These are phyloP conservation scores for Wickerhamomyces strasburgensis DNA, from an alignment of 805 yeast species.

Conservation along the genomic window DNA sequence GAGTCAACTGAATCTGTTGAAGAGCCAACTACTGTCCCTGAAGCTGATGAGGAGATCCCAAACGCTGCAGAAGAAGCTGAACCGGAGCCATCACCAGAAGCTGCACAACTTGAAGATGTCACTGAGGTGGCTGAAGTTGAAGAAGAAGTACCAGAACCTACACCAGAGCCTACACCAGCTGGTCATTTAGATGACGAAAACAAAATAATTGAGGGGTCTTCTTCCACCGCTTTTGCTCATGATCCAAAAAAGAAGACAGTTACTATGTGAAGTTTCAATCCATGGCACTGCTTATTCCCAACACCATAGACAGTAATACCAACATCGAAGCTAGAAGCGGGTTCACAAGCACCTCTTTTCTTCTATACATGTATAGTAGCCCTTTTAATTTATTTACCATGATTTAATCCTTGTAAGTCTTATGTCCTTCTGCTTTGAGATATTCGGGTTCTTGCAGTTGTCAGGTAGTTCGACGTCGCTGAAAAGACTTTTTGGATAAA, in stretches of 20 bases:
- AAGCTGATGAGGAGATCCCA: conserved; percentile 4
- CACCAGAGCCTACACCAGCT: background rate
- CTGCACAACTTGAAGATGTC: conserved; percentile 1
- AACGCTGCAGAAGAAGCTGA: too few relatives aligned
- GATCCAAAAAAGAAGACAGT: background rate
- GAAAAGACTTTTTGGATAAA: too few relatives aligned
- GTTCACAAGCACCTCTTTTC: too few relatives aligned
- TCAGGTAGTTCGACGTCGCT: too few relatives aligned
- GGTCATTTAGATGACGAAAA: background rate
- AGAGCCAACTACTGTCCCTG: conserved; percentile 1
- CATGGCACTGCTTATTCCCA: background rate
- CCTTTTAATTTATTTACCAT: too few relatives aligned
- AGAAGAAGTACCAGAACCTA: background rate
- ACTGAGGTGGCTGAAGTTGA: background rate
- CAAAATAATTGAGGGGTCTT: background rate
- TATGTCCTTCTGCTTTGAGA: too few relatives aligned
- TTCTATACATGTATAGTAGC: too few relatives aligned
- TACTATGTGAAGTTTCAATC: background rate
- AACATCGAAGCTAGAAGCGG: too few relatives aligned
- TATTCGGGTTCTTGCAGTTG: too few relatives aligned
- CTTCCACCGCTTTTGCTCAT: background rate
- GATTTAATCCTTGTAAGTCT: background rate
- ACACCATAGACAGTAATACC: background rate
- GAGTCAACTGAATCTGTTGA: conserved; percentile 3
- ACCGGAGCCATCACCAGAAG: conserved; percentile 3